phyloP scores from a whole-genome alignment of 345 rosid genomes.

The rapeseed (Brassica napus) region Da-Ae NC_063441.1:22589501-22590000 shows the following conservation, averaged over 20 bases:
- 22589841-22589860: no score
- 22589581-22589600: constrained; percentile 72
- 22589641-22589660: constrained; percentile 68
- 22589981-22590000: constrained; percentile 69
- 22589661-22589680: constrained; percentile 63
- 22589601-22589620: constrained; percentile 85
- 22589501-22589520: constrained; percentile 30
- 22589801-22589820: constrained; percentile 66
- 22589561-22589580: constrained; percentile 93
- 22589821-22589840: constrained; percentile 45
- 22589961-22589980: constrained; percentile 80
- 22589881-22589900: constrained; percentile 41
- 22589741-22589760: constrained; percentile 77
- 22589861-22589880: no score
- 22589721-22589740: constrained; percentile 33
- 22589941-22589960: constrained; percentile 84
- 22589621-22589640: constrained; percentile 69
- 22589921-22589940: constrained; percentile 84
- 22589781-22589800: constrained; percentile 80
- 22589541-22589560: constrained; percentile 91
- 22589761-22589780: constrained; percentile 86
- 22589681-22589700: no score
- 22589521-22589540: constrained; percentile 72
- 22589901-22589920: constrained; percentile 75
- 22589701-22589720: background rate